Evolutionary conservation across 495 filamentous ascomycete species (phyloP), one percentile per base, ranked within the genome.

Genomic region (Trichoderma virens): DNA sequence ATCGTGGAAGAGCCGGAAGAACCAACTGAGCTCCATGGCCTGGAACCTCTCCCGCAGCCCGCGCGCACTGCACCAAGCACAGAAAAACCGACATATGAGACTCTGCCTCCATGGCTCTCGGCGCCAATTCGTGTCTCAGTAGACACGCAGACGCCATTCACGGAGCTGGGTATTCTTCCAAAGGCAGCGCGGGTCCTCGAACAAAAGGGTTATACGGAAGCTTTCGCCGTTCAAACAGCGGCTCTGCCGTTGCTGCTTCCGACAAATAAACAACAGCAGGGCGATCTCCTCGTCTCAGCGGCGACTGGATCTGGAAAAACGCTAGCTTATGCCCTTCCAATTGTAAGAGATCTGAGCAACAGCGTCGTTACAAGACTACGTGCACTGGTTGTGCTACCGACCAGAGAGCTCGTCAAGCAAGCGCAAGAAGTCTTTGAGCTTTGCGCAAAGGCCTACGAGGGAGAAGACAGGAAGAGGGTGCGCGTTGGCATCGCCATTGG

Each of bases 221-320:
- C 91, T 5, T 88, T 94, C 68, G 86, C 90, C 4, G 86, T 96
- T 1, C 92, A 96, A 72, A 83, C 73, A 78, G 38, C 91, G 0
- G 70, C 85, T 0, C 93, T 98, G 20, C 63, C 64, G 91, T 97
- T 73, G 74, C 77, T 27, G 76, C 85, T 27, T 82, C 90, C 18
- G 93, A 98, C 72, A 90, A 92, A 1, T 81, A 89, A 54, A 91
- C 96, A 47, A 69, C 87, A 30, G 79, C 80, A 8, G 88, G 90
- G 3, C 68, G 90, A 93, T 75, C 80, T 92, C 6, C 86, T 93
- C 65, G 89, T 90, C 32, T 92, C 93, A 71, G 90, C 90, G 2
- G 81, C 88, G 27, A 94, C 90, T 0, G 90, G 90, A 35, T 93
- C 90, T 30, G 90, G 90, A 28, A 94, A 94, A 73, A 94, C 90